These are phyloP conservation scores for Penicillium parvum DNA, from an alignment of 495 filamentous ascomycete genomes.

Conservation along the genomic window DNA sequence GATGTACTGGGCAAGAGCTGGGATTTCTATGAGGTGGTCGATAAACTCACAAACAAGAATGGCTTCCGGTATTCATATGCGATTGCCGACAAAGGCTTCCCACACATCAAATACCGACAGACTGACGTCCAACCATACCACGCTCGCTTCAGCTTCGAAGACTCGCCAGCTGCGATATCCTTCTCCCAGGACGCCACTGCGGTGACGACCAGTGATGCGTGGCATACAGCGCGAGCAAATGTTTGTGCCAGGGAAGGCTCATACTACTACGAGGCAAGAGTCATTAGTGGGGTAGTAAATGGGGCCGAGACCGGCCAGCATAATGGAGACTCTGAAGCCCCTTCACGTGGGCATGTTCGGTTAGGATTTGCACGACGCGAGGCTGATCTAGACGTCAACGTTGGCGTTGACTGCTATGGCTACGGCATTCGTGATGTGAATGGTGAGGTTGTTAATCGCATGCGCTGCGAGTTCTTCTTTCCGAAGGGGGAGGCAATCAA, in stretches of 20 bases:
- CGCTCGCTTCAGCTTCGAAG: conserved; percentile 84
- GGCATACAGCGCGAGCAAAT: conserved; percentile 65
- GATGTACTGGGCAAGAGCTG: conserved; percentile 33
- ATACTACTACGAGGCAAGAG: conserved; percentile 91
- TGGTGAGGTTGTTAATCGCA: conserved; percentile 90
- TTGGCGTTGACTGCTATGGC: conserved; percentile 93
- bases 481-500: conserved; percentile 62
- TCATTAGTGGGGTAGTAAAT: conserved; percentile 62
- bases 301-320: conserved; percentile 17
- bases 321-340: conserved; percentile 29
- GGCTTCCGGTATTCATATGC: conserved; percentile 87
- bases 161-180: conserved; percentile 67
- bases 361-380: conserved; percentile 89
- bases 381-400: conserved; percentile 84
- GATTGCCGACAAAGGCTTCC: conserved; percentile 81
- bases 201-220: conserved; percentile 41
- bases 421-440: conserved; percentile 88
- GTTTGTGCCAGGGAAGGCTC: conserved; percentile 86
- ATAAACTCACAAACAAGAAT: conserved; percentile 84
- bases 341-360: conserved; percentile 71
- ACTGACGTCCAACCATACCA: conserved; percentile 79
- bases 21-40: conserved; percentile 43
- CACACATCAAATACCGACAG: conserved; percentile 81
- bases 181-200: conserved; percentile 41
- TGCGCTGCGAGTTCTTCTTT: conserved; percentile 84